phyloP scores from a whole-genome alignment of 306 rosid species.

The Acacia melanoxylon region DNA sequence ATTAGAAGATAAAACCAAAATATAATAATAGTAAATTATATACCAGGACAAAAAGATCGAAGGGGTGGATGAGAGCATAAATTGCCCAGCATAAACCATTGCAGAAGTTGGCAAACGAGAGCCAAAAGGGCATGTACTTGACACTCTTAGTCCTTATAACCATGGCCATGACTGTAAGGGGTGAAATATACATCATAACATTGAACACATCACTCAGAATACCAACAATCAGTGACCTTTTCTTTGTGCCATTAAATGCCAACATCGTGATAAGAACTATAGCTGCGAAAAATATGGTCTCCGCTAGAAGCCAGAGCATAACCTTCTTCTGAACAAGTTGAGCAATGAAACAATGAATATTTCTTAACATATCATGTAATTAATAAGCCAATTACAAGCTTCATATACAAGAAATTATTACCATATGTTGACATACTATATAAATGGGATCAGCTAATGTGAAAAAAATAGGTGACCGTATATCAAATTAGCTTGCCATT shows the following conservation, averaged over 20 bases:
- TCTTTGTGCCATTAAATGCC: conserved; percentile 35
- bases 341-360: neutral
- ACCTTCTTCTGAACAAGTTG: conserved; percentile 52
- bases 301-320: neutral
- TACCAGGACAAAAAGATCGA: conserved; percentile 70
- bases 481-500: neutral
- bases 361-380: neutral
- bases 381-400: neutral
- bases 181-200: conserved; percentile 68
- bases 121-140: conserved; percentile 77
- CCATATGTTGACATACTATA: neutral
- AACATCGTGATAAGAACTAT: conserved; percentile 44
- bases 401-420: neutral
- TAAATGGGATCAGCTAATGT: neutral
- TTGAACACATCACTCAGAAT: conserved; percentile 66
- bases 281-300: conserved; percentile 38
- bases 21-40: neutral
- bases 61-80: conserved; percentile 70
- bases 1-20: neutral
- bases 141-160: conserved; percentile 77
- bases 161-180: conserved; percentile 60
- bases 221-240: conserved; percentile 68
- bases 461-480: neutral
- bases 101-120: conserved; percentile 63
- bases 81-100: conserved; percentile 74